Evolutionary conservation across 2,329 filamentous ascomycete genomes (phyloP), one percentile per base, ranked within the genome.

Genomic region (Tolypocladium nubicola): DNA sequence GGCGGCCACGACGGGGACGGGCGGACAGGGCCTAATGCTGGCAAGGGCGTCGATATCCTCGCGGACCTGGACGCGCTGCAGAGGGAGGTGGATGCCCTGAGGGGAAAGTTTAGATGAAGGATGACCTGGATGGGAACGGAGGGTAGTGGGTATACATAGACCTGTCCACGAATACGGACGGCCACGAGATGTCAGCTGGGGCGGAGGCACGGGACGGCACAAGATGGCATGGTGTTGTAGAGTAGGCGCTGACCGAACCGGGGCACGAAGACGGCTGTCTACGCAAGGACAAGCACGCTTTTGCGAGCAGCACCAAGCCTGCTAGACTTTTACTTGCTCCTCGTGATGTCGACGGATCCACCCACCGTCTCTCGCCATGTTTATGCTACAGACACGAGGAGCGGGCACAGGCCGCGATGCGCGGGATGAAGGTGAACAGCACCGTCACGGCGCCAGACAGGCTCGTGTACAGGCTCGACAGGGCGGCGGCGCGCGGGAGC

Each of bases 61-160:
- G 87, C 87, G 1, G 87, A 92, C 67, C 71, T 93, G 57, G 81
- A 83, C 52, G 84, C 84, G 26, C 71, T 93, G 61, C 88, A 90
- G 71, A 80, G 81, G 66, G 89, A 93, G 66, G 88, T 93, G 43
- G 88, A 93, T 71, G 87, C 82, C 4, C 66, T 87, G 50, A 66
- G 71, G 55, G 72, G 71, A 23, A 67, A 70, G 62, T 40, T 70
- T 50, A 59, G 59, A 35, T 69, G 62, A 68, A 4, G n/a, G 23
- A 26, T 50, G 30, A 53, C 39, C 38, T 26, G 52, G 55, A 56
- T 41, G 39, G 82, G 19, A 85, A 33, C 26, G 16, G 43, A 30
- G 30, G 30, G 10, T 4, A 1, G 23, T 13, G 43, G 4, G 26
- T 13, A 30, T 3, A 49, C 2, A n/a, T 33, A 6, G 13, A 49